A percentile compares a stretch with the other conserved stretches of the same genome.
phyloP scores from a whole-genome alignment of 176 grass and related monocot genomes.

The Aegilops speltoides region DNA sequence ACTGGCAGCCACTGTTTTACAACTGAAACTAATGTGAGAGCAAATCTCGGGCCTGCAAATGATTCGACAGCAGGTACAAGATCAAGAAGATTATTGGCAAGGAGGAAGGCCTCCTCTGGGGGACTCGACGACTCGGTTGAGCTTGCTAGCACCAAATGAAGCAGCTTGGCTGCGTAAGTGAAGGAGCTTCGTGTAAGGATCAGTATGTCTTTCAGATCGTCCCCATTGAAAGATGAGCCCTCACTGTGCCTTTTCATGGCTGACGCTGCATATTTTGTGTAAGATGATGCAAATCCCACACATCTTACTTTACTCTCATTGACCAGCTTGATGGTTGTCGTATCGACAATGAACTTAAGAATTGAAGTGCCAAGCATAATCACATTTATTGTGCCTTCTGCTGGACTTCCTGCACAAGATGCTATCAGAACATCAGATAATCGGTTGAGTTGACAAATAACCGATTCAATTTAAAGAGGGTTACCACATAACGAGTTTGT shows the following conservation, averaged over 20 bases:
- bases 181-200: constrained; percentile 65
- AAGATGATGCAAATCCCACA: constrained; percentile 64
- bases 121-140: constrained; percentile 34
- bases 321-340: constrained; percentile 42
- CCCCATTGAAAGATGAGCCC: constrained; percentile 41
- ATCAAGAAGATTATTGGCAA: constrained; percentile 88
- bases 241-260: constrained; percentile 49
- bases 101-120: constrained; percentile 54
- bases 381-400: constrained; percentile 43
- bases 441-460: background rate
- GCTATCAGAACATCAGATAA: constrained; percentile 3
- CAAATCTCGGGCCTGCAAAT: constrained; percentile 50
- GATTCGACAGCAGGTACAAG: constrained; percentile 56
- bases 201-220: constrained; percentile 58
- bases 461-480: constrained; percentile 8
- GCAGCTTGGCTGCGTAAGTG: constrained; percentile 75
- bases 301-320: constrained; percentile 53
- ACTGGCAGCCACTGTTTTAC: constrained; percentile 78
- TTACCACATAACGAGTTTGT: background rate
- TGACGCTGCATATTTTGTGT: constrained; percentile 49
- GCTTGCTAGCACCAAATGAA: constrained; percentile 68
- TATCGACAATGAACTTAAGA: constrained; percentile 71
- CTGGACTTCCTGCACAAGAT: constrained; percentile 50
- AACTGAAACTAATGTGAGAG: constrained; percentile 43
- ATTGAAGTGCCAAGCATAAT: constrained; percentile 59